Evolutionary conservation across 306 rosid species (phyloP).

Genomic region (Cicer bijugum): DNA sequence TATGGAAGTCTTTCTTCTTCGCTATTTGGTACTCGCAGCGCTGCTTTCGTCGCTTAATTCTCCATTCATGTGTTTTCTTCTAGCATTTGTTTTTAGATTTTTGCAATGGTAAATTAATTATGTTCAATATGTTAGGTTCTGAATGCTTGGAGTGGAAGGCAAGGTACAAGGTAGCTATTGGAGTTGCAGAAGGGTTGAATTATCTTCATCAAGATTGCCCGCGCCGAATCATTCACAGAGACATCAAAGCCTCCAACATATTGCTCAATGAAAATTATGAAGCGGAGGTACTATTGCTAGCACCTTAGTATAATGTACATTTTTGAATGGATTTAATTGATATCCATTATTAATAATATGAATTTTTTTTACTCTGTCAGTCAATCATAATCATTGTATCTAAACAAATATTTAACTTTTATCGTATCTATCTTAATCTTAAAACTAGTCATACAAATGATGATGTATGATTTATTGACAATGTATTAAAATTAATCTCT

Average conservation of each 20-base stretch:
- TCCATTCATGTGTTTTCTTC: background rate
- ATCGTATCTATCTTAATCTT: too few relatives aligned
- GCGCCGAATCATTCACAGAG: constrained; percentile 88
- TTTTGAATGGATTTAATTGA: background rate
- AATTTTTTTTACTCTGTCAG: too few relatives aligned
- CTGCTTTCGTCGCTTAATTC: constrained; percentile 34
- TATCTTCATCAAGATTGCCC: constrained; percentile 90
- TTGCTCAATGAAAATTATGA: constrained; percentile 67
- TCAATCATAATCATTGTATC: too few relatives aligned
- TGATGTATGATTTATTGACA: too few relatives aligned
- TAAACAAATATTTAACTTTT: too few relatives aligned
- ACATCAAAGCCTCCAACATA: constrained; percentile 94
- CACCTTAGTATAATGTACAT: background rate
- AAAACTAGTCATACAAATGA: too few relatives aligned
- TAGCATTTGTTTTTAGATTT: background rate
- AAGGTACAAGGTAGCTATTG: constrained; percentile 81
- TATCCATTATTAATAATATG: too few relatives aligned
- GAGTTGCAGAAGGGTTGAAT: constrained; percentile 78
- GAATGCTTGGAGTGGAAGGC: constrained; percentile 70
- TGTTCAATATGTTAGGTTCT: constrained; percentile 59
- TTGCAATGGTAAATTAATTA: constrained; percentile 40
- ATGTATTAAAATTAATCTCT: too few relatives aligned
- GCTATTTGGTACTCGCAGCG: constrained; percentile 68
- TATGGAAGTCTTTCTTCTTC: constrained; percentile 82
- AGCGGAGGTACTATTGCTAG: constrained; percentile 66